phyloP scores from a whole-genome alignment of 2,329 filamentous ascomycete genomes.

The Lachnellula cervina region DNA sequence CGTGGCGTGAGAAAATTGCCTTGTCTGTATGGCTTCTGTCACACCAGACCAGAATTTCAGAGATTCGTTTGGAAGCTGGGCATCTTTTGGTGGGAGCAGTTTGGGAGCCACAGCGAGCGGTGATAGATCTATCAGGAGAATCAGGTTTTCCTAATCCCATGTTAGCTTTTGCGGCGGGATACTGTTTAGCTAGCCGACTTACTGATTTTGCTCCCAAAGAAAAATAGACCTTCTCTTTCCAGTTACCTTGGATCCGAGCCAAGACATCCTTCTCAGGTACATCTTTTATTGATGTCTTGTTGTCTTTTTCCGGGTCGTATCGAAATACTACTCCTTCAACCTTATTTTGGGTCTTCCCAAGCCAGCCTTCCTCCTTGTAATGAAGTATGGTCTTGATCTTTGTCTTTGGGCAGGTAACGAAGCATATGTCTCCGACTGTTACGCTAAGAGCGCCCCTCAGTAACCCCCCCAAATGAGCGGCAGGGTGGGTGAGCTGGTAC shows the following conservation, averaged over 20 bases:
- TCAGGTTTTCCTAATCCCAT: slow-evolving; percentile 52
- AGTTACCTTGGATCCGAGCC: slow-evolving; percentile 75
- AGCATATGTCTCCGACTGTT: slow-evolving; percentile 84
- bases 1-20: slow-evolving; percentile 81
- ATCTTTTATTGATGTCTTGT: slow-evolving; percentile 73
- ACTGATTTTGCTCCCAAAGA: slow-evolving; percentile 59
- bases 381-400: slow-evolving; percentile 87
- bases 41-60: slow-evolving; percentile 83
- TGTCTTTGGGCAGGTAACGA: slow-evolving; percentile 83
- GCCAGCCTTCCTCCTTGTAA: slow-evolving; percentile 92
- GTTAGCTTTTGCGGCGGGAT: slow-evolving; percentile 26
- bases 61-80: slow-evolving; percentile 85
- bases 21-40: slow-evolving; percentile 76
- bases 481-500: slow-evolving; percentile 91
- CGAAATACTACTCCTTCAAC: slow-evolving; percentile 87
- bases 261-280: slow-evolving; percentile 82
- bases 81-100: slow-evolving; percentile 67
- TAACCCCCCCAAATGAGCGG: slow-evolving; percentile 86
- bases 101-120: slow-evolving; percentile 79
- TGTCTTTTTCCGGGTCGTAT: slow-evolving; percentile 83
- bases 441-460: slow-evolving; percentile 83
- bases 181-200: slow-evolving; percentile 34
- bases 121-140: slow-evolving; percentile 80
- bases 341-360: slow-evolving; percentile 85
- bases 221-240: slow-evolving; percentile 68